Conservation (phyloP, 108 stramenopile species). For the Nitzschia putrida region DNA sequence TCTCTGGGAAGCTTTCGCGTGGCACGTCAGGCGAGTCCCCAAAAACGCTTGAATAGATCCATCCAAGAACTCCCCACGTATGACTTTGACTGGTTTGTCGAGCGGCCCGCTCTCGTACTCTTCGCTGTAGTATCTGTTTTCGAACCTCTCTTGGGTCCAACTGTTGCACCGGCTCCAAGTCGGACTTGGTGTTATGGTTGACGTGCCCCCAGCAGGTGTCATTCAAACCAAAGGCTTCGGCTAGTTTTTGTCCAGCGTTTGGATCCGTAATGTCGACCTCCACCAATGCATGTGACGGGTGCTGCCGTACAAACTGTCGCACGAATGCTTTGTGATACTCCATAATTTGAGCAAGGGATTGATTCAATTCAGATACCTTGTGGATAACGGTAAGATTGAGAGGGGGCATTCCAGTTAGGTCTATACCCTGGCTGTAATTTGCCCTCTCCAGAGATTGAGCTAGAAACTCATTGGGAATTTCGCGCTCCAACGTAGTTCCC, state of each 20-base stretch:
- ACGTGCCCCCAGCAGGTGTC: conserved; percentile 21
- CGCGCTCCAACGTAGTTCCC: not conserved
- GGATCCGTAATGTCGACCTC: conserved; percentile 34
- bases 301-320: conserved; percentile 26
- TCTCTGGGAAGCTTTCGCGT: no score
- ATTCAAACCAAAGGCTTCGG: conserved; percentile 27
- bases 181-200: conserved; percentile 5
- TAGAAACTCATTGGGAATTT: conserved; percentile 20
- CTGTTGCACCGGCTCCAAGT: not conserved
- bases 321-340: conserved; percentile 25
- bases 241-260: conserved; percentile 17
- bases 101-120: no score
- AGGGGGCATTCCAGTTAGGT: not conserved
- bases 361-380: conserved; percentile 1
- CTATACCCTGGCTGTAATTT: not conserved
- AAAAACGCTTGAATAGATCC: no score
- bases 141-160: no score
- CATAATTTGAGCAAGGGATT: conserved; percentile 12
- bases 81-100: no score
- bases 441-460: not conserved
- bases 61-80: no score
- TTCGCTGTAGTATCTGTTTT: no score
- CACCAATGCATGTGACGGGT: conserved; percentile 30
- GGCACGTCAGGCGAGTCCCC: no score
- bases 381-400: not conserved